Percentiles rank a stretch among this genome's conserved stretches.
These are phyloP conservation scores for Rosa rugosa DNA, from an alignment of 306 rosid species.

Conservation along the genomic window DNA sequence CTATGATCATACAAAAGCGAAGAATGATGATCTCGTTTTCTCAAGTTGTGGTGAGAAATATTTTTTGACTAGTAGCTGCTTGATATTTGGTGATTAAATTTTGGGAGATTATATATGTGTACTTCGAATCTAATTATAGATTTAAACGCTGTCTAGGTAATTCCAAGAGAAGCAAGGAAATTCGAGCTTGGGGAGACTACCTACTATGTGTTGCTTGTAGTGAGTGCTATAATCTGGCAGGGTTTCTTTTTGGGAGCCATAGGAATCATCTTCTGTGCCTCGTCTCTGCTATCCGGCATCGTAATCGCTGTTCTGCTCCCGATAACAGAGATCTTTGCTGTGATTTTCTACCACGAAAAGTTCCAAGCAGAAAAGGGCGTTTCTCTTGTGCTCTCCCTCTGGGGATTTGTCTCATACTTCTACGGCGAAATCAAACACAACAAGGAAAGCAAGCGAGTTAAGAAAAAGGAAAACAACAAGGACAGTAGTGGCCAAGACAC, in stretches of 20 bases:
- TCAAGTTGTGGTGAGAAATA: not conserved
- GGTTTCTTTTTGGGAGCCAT: conserved; percentile 70
- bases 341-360: conserved; percentile 56
- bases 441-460: conserved; percentile 23
- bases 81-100: not conserved
- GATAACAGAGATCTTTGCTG: conserved; percentile 55
- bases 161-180: conserved; percentile 62
- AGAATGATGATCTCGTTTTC: not conserved
- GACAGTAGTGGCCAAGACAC: conserved; percentile 14
- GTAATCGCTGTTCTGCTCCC: conserved; percentile 61
- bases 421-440: conserved; percentile 58
- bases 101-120: not conserved
- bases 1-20: not conserved
- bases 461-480: not conserved
- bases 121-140: not conserved
- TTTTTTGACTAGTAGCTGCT: not conserved
- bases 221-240: conserved; percentile 65
- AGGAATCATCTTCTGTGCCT: conserved; percentile 71
- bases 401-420: conserved; percentile 75
- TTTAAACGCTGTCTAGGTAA: conserved; percentile 39
- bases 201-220: conserved; percentile 55
- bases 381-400: conserved; percentile 53
- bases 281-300: conserved; percentile 63
- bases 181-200: conserved; percentile 53
- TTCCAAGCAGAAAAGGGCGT: conserved; percentile 64